Base-by-base conservation (phyloP, 2,329 filamentous ascomycete species). In the Magnaporthiopsis incrustans region DNA sequence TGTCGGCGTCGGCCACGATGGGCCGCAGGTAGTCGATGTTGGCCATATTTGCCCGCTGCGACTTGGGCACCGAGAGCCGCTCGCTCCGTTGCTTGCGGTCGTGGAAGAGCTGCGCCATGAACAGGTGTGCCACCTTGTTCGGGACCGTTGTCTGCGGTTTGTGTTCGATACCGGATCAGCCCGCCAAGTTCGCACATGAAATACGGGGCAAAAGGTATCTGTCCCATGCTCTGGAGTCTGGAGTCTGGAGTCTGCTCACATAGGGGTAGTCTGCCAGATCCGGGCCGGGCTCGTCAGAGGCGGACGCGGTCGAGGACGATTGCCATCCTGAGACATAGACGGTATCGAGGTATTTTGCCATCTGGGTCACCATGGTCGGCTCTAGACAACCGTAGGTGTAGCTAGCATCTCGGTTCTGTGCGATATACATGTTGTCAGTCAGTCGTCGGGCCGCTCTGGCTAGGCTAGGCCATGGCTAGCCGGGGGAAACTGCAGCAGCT, bases 261-360 rank as follows among this genome's bases (percentile, higher is more conserved):
- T 93, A 93, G 67, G 95, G 94, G 79, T 99, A 99, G 77, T 99
- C 95, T 68, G 95, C 95, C 77, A 99, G 85, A 88, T 99, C 95
- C 61, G 95, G 95, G 56, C 94, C 95, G 32, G 95, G 95, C 81
- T 99, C 95, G 72, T 99, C 92, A 8, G 93, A 94, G 1, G 92
- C 86, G 3, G 94, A 97, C 61, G 95, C 95, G 10, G 95, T 99
- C 30, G 93, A 97, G 1, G 94, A 98, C 68, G 91, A 97, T 79
- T 99, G 95, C 95, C 95, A 99, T 68, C 95, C 95, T 64, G 95
- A 98, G 67, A 99, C 95, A 77, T 99, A 99, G 75, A 99, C 91
- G 44, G 95, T 99, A 75, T 99, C 95, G 67, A 99, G 84, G 77
- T 96, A 98, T 79, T 98, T 97, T 71, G 94, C 94, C 95, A 99